These are phyloP conservation scores for Eutrema heterophyllum DNA, from an alignment of 345 rosid genomes.

Conservation along the genomic window DNA sequence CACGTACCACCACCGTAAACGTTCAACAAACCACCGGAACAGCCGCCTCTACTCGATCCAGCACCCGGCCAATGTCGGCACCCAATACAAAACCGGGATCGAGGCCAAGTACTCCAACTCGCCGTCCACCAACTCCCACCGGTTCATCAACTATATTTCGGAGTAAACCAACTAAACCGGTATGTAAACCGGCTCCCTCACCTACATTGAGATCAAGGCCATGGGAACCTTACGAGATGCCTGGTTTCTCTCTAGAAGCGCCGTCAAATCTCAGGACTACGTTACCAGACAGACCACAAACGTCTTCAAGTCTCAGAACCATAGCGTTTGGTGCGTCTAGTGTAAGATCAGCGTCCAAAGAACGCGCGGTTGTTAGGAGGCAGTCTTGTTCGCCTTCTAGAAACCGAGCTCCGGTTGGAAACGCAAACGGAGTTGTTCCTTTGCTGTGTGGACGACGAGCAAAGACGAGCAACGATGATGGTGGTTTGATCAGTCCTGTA, in stretches of 20 bases:
- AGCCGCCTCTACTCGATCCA: slow-evolving; percentile 49
- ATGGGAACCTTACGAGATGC: slow-evolving; percentile 41
- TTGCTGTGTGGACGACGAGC: slow-evolving; percentile 24
- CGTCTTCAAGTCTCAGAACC: slow-evolving; percentile 66
- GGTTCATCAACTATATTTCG: slow-evolving; percentile 8
- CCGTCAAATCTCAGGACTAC: slow-evolving; percentile 64
- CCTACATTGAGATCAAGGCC: slow-evolving; percentile 53
- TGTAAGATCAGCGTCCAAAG: slow-evolving; percentile 34
- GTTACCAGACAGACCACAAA: slow-evolving; percentile 54
- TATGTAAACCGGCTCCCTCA: slow-evolving; percentile 26
- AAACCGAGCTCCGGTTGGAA: slow-evolving; percentile 43
- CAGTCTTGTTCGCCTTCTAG: slow-evolving; percentile 75
- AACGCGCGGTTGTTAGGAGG: slow-evolving; percentile 39
- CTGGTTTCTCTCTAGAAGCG: slow-evolving; percentile 58
- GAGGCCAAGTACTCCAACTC: slow-evolving; percentile 60
- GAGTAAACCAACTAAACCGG: slow-evolving; percentile 10
- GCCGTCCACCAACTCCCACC: slow-evolving; percentile 45
- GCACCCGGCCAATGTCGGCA: slow-evolving; percentile 21
- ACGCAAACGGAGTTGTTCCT: slow-evolving; percentile 36
- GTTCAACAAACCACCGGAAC: slow-evolving; percentile 16
- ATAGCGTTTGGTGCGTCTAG: slow-evolving; percentile 31
- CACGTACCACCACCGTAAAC: neutral
- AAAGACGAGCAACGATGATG: slow-evolving; percentile 20
- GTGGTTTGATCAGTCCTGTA: slow-evolving; percentile 38
- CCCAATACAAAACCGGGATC: slow-evolving; percentile 33